A percentile compares a stretch with the other conserved stretches of the same genome.
phyloP scores from a whole-genome alignment of 1,139 yeast genomes.

The Pichia sorboxylosa region DNA sequence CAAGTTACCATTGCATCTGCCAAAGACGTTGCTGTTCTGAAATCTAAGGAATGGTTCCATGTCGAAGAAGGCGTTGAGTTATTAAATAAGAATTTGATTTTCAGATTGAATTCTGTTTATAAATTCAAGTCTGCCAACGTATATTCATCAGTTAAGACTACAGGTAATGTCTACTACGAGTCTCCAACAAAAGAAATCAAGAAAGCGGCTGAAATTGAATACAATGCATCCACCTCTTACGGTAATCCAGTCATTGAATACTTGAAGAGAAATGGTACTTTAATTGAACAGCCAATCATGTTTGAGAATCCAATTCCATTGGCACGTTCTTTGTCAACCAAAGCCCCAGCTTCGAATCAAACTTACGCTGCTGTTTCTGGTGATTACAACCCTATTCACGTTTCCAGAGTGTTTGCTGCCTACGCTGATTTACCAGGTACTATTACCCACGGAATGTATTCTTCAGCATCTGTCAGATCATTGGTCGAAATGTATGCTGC shows the following conservation, averaged over 20 bases:
- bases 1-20: constrained; percentile 61
- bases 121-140: constrained; percentile 68
- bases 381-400: constrained; percentile 97
- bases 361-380: constrained; percentile 97
- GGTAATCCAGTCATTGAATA: constrained; percentile 98
- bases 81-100: constrained; percentile 69
- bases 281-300: constrained; percentile 86
- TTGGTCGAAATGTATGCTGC: constrained; percentile 99
- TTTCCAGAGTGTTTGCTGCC: constrained; percentile 84
- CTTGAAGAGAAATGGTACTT: constrained; percentile 79
- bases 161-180: constrained; percentile 79
- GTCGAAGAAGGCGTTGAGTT: constrained; percentile 60
- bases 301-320: constrained; percentile 89
- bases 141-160: constrained; percentile 69
- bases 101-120: constrained; percentile 80
- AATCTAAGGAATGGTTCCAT: constrained; percentile 97
- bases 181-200: constrained; percentile 86
- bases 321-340: constrained; percentile 60
- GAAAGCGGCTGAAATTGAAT: constrained; percentile 77
- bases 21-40: constrained; percentile 87
- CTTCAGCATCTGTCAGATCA: constrained; percentile 89
- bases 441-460: constrained; percentile 97
- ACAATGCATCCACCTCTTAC: constrained; percentile 84
- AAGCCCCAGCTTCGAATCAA: constrained; percentile 82
- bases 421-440: constrained; percentile 95